Evolutionary conservation across 2,329 filamentous ascomycete species (phyloP).

Genomic region (Cladosporium sp.): DNA sequence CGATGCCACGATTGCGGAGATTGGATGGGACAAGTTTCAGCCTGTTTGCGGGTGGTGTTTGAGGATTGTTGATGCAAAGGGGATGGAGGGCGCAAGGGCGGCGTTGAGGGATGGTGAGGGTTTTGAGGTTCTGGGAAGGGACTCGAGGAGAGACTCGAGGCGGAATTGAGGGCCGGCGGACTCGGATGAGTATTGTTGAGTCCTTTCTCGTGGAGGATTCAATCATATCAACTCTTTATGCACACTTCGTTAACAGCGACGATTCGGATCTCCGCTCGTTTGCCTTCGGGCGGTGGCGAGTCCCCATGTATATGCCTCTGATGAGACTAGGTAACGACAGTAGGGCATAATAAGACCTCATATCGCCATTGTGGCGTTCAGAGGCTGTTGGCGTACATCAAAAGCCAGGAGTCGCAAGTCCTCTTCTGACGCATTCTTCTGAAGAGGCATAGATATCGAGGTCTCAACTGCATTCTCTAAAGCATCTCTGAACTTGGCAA

Average conservation of each 20-base stretch:
- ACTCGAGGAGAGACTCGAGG: not conserved
- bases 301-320: too few species aligned
- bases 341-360: not conserved
- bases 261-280: too few species aligned
- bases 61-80: not conserved
- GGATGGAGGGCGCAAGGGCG: conserved; percentile 1
- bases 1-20: not conserved
- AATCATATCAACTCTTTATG: too few species aligned
- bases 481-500: conserved; percentile 19
- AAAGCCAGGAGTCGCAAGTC: conserved; percentile 26
- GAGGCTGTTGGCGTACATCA: conserved; percentile 23
- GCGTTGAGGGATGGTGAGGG: not conserved
- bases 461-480: conserved; percentile 20
- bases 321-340: too few species aligned
- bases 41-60: conserved; percentile 6
- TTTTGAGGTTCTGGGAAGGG: not conserved
- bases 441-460: conserved; percentile 13
- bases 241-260: too few species aligned
- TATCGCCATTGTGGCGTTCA: not conserved
- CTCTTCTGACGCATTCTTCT: conserved; percentile 11
- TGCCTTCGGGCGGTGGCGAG: too few species aligned
- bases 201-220: too few species aligned
- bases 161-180: too few species aligned
- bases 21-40: conserved; percentile 1
- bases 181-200: too few species aligned